phyloP scores from a whole-genome alignment of 331 rosid species.

The Pyrus hybrid region DNA sequence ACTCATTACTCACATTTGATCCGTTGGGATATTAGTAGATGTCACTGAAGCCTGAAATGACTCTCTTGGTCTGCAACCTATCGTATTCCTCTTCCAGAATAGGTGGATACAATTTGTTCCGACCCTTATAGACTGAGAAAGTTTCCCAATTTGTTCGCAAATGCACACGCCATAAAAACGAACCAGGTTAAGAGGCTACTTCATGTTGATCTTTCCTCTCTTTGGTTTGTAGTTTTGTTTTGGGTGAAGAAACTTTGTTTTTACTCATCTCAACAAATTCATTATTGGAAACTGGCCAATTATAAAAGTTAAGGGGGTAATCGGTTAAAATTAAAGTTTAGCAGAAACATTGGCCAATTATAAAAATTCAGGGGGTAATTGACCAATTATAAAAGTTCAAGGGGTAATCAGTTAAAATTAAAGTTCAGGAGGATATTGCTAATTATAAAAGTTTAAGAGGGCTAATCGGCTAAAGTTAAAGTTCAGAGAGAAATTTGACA shows the following conservation, averaged over 20 bases:
- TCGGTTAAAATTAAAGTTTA: too few relatives aligned
- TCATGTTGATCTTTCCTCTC: background rate
- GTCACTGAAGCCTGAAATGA: conserved; percentile 1
- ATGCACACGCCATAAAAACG: background rate
- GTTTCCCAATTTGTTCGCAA: background rate
- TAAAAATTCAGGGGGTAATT: too few relatives aligned
- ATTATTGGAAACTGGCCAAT: too few relatives aligned
- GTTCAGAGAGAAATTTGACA: too few relatives aligned
- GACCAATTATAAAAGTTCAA: too few relatives aligned
- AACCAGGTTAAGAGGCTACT: background rate
- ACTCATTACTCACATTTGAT: background rate
- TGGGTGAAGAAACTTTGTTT: background rate
- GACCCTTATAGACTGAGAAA: background rate
- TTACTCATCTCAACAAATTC: background rate
- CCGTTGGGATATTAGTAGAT: background rate
- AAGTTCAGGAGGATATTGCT: too few relatives aligned
- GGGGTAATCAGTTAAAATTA: too few relatives aligned
- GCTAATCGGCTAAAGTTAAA: too few relatives aligned
- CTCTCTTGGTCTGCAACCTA: background rate
- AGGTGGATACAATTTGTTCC: conserved; percentile 4
- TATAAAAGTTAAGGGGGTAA: too few relatives aligned
- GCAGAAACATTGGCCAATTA: too few relatives aligned
- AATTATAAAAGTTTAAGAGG: too few relatives aligned
- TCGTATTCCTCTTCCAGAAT: background rate
- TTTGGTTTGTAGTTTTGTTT: background rate